phyloP scores from a whole-genome alignment of 805 yeast species.

The Saturnispora halmiae region DNA sequence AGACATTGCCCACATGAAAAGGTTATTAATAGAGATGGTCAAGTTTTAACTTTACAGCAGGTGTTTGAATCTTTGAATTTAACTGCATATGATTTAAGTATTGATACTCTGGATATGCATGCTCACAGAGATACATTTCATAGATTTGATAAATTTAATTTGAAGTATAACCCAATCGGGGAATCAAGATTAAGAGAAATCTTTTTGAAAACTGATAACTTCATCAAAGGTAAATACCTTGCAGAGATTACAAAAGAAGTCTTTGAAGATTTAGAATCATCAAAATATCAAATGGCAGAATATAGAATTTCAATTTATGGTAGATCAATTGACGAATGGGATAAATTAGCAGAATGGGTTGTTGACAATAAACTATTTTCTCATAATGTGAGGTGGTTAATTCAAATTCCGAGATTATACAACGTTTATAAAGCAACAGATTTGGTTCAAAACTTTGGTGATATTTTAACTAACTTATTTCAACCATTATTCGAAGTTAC shows the following conservation, averaged over 20 bases:
- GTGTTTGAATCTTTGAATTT: constrained; percentile 86
- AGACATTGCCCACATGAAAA: constrained; percentile 79
- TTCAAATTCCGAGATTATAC: constrained; percentile 90
- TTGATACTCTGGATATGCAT: constrained; percentile 98
- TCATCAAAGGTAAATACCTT: constrained; percentile 74
- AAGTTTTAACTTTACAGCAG: constrained; percentile 73
- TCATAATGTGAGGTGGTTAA: constrained; percentile 93
- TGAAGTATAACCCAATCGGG: constrained; percentile 96
- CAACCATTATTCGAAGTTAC: constrained; percentile 88
- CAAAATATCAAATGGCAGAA: constrained; percentile 96
- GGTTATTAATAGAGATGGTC: constrained; percentile 90
- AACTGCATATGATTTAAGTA: constrained; percentile 89
- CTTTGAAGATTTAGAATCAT: constrained; percentile 84
- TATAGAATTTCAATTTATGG: constrained; percentile 94
- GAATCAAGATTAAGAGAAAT: constrained; percentile 96
- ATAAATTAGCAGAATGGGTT: constrained; percentile 89
- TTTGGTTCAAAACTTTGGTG: constrained; percentile 61
- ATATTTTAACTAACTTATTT: constrained; percentile 70
- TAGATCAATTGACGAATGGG: constrained; percentile 86
- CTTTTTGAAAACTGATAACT: constrained; percentile 91
- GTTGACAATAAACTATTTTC: constrained; percentile 84
- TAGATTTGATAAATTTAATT: constrained; percentile 92
- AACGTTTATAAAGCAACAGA: constrained; percentile 78
- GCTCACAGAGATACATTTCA: constrained; percentile 98
- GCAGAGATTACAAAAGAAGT: constrained; percentile 95